Evolutionary conservation across 306 rosid species (phyloP).

Genomic region (Gastrolobium villosum): DNA sequence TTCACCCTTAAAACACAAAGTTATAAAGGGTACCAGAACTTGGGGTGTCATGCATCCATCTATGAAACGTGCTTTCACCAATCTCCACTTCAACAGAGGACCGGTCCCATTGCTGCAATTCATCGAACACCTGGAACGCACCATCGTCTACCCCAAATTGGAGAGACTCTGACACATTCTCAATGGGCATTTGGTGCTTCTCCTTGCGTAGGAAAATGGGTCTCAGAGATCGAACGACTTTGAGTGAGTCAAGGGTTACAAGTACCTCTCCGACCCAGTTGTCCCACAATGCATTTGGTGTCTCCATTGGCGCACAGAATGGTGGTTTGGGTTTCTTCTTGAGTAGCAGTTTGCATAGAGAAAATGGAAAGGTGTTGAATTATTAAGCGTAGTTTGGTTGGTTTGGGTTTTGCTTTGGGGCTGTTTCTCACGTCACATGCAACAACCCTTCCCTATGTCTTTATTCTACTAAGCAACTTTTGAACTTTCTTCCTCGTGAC

Average conservation of each 20-base stretch:
- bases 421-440: too few species aligned
- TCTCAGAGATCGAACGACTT: conserved; percentile 83
- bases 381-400: not conserved
- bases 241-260: conserved; percentile 60
- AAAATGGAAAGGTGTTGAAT: not conserved
- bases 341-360: not conserved
- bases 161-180: not conserved
- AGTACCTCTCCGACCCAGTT: conserved; percentile 73
- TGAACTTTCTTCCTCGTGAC: too few species aligned
- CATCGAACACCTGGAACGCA: conserved; percentile 68
- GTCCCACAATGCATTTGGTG: conserved; percentile 68
- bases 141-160: not conserved
- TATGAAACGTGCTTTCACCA: conserved; percentile 63
- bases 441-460: too few species aligned
- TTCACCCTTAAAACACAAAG: not conserved
- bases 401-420: not conserved
- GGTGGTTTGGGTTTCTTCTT: not conserved
- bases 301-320: conserved; percentile 44
- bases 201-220: conserved; percentile 71
- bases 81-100: conserved; percentile 79
- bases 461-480: too few species aligned
- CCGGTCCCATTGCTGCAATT: conserved; percentile 84
- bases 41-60: conserved; percentile 79
- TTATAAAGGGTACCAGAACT: conserved; percentile 62
- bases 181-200: not conserved